A percentile compares a stretch with the other conserved stretches of the same genome.
Conservation (phyloP, 106 monocot species). For the Amphibolis antarctica region DNA sequence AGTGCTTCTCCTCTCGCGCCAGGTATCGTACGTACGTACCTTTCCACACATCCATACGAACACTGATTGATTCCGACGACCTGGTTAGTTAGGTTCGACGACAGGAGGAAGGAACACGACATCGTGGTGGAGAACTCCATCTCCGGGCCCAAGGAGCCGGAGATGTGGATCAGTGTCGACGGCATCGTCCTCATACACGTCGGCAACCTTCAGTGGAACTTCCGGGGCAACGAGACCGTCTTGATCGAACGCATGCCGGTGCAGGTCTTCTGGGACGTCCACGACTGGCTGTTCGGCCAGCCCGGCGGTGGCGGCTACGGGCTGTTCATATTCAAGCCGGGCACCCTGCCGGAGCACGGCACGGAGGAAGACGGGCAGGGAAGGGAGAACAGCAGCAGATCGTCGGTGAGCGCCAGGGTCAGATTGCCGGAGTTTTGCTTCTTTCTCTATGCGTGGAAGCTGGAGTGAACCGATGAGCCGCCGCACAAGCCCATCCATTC, state of each 20-base stretch:
- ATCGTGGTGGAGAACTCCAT: conserved; percentile 26
- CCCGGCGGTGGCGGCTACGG: conserved; percentile 39
- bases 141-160: conserved; percentile 36
- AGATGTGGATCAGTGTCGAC: conserved; percentile 17
- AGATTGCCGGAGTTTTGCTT: conserved; percentile 49
- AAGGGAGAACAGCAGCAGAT: too few relatives aligned
- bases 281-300: conserved; percentile 62
- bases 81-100: conserved; percentile 33
- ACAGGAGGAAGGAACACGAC: conserved; percentile 30
- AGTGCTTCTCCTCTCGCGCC: conserved; percentile 41
- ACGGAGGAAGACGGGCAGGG: not conserved
- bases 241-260: conserved; percentile 48
- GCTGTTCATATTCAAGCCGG: conserved; percentile 64
- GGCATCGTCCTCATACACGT: conserved; percentile 41
- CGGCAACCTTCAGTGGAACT: conserved; percentile 82
- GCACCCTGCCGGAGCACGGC: not conserved
- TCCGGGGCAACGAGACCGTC: conserved; percentile 72
- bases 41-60: too few relatives aligned
- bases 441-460: conserved; percentile 63
- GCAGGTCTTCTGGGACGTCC: conserved; percentile 89
- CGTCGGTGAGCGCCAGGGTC: not conserved
- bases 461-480: conserved; percentile 34
- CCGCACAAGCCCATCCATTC: too few relatives aligned
- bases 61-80: too few relatives aligned
- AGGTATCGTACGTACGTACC: conserved; percentile 5